These are phyloP conservation scores for Coelastrella sp. DNA, from an alignment of 139 green algal genomes.

Conservation along the genomic window DNA sequence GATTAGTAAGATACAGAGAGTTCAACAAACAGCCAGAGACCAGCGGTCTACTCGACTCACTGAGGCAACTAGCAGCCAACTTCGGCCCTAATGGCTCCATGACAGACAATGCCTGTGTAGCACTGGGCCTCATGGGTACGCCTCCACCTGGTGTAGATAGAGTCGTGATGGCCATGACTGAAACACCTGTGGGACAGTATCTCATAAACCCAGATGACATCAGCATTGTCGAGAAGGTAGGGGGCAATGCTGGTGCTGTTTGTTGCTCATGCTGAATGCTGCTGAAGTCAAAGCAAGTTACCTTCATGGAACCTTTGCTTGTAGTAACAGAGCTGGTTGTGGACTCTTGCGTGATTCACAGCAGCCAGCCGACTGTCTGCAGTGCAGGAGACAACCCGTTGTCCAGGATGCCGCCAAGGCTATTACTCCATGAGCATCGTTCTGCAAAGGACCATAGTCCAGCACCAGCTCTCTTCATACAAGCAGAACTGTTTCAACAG, in stretches of 20 bases:
- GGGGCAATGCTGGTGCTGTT: background rate
- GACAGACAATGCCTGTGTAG: constrained; percentile 87
- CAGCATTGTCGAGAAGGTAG: constrained; percentile 61
- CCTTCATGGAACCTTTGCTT: no score
- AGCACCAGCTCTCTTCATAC: no score
- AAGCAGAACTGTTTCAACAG: no score
- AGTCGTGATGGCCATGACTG: constrained; percentile 43
- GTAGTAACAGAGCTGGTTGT: no score
- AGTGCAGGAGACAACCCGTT: no score
- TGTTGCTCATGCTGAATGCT: background rate
- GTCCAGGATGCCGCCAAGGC: no score
- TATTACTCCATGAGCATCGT: no score
- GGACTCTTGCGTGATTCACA: no score
- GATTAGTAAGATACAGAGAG: background rate
- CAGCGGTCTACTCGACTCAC: background rate
- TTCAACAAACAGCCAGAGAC: background rate
- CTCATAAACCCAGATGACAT: constrained; percentile 63
- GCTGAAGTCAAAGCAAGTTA: no score
- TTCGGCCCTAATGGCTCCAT: background rate
- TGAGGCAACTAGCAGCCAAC: background rate
- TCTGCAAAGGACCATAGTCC: no score
- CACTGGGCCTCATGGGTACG: constrained; percentile 54
- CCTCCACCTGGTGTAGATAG: background rate
- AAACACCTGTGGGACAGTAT: constrained; percentile 69
- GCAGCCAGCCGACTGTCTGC: no score